A percentile compares a stretch with the other conserved stretches of the same genome.
Evolutionary conservation across 257 asterid genomes (phyloP).

Genomic region (Primulina eburnea): DNA sequence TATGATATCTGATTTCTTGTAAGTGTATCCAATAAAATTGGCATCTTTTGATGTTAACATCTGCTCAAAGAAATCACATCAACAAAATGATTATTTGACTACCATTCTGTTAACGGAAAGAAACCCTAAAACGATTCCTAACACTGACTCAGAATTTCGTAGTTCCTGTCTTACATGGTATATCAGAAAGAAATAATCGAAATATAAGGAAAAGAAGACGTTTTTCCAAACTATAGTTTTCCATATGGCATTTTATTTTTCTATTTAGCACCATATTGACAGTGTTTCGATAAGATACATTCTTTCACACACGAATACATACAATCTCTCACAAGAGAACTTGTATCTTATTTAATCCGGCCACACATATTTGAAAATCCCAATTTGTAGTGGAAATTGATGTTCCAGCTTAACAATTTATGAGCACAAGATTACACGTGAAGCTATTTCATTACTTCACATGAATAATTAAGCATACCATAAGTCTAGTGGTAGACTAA

Average conservation of each 20-base stretch:
- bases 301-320: background rate
- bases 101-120: constrained; percentile 8
- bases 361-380: background rate
- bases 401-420: background rate
- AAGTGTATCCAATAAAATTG: constrained; percentile 90
- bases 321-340: background rate
- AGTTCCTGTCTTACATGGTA: no score
- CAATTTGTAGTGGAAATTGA: background rate
- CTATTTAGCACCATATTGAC: background rate
- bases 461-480: background rate
- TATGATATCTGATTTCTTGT: constrained; percentile 83
- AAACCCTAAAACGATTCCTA: background rate
- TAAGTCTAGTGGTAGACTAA: background rate
- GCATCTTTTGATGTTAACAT: constrained; percentile 95
- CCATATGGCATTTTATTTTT: background rate
- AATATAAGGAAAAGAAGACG: background rate
- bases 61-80: constrained; percentile 39
- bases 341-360: background rate
- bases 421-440: background rate
- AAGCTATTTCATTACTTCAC: background rate
- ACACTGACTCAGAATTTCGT: background rate
- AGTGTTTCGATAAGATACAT: background rate
- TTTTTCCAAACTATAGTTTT: no score
- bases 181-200: background rate
- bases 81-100: background rate